Evolutionary conservation across 768 basidiomycete species (phyloP).

Genomic region (Dioszegia crocea): DNA sequence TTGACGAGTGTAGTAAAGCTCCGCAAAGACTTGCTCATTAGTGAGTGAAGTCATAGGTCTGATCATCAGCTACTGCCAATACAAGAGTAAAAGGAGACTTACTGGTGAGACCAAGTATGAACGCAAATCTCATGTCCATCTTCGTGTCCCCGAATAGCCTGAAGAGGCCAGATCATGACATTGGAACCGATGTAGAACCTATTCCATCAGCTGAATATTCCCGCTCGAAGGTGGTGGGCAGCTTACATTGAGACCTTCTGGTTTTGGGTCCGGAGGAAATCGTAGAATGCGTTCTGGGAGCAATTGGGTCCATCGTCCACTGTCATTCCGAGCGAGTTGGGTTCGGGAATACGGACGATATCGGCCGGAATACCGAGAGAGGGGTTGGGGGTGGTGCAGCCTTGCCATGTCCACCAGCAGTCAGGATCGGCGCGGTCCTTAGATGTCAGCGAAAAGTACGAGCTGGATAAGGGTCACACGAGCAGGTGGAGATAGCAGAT

Average conservation of each 20-base stretch:
- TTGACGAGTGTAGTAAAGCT: conserved; percentile 44
- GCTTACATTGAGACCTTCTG: conserved; percentile 50
- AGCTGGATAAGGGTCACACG: not conserved
- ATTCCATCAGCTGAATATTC: not conserved
- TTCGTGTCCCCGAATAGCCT: conserved; percentile 46
- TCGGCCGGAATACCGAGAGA: conserved; percentile 36
- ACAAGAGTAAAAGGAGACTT: not conserved
- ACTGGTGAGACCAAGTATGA: conserved; percentile 44
- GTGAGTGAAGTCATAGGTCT: conserved; percentile 59
- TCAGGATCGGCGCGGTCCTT: conserved; percentile 41
- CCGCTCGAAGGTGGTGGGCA: not conserved
- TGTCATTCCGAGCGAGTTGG: conserved; percentile 46
- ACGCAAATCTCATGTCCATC: conserved; percentile 50
- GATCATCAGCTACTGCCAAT: conserved; percentile 3
- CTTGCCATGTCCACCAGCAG: conserved; percentile 50
- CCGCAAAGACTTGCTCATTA: conserved; percentile 47
- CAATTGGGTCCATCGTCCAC: conserved; percentile 52
- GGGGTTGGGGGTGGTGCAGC: conserved; percentile 37
- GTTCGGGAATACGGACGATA: conserved; percentile 41
- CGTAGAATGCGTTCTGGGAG: conserved; percentile 52
- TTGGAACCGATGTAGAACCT: conserved; percentile 52
- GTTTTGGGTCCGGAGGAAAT: conserved; percentile 45
- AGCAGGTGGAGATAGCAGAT: no score
- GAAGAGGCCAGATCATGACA: conserved; percentile 50
- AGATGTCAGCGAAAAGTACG: not conserved